These are phyloP conservation scores for Scutellaria baicalensis DNA, from an alignment of 257 asterid genomes.

Conservation along the genomic window DNA sequence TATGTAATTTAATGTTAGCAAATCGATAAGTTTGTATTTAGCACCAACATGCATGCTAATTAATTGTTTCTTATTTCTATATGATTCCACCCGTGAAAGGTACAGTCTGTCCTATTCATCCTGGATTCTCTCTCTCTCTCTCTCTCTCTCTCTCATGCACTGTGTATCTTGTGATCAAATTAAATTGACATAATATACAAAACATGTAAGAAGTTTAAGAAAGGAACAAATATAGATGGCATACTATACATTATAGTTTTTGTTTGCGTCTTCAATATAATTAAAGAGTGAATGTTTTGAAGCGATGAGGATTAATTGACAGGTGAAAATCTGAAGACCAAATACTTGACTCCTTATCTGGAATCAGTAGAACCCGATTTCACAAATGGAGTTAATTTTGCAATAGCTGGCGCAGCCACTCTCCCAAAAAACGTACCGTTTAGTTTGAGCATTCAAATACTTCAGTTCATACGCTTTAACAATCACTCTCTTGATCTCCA, in stretches of 20 bases:
- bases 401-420: slow-evolving; percentile 31
- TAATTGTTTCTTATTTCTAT: too few species aligned
- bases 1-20: too few species aligned
- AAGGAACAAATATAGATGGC: not conserved
- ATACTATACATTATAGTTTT: not conserved
- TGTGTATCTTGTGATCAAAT: too few species aligned
- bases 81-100: too few species aligned
- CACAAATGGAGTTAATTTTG: slow-evolving; percentile 43
- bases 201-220: not conserved
- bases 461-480: slow-evolving; percentile 32
- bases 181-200: too few species aligned
- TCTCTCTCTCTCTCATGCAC: too few species aligned
- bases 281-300: not conserved
- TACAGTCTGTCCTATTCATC: too few species aligned
- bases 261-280: not conserved
- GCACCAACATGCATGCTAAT: too few species aligned
- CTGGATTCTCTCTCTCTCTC: too few species aligned
- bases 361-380: slow-evolving; percentile 32
- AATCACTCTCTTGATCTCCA: slow-evolving; percentile 24
- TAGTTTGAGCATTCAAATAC: slow-evolving; percentile 28
- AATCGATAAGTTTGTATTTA: too few species aligned
- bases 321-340: slow-evolving; percentile 39
- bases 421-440: slow-evolving; percentile 23
- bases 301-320: not conserved
- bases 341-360: slow-evolving; percentile 39